Conservation (phyloP, 768 basidiomycete species). For the Macrolepiota dolichaula region DNA sequence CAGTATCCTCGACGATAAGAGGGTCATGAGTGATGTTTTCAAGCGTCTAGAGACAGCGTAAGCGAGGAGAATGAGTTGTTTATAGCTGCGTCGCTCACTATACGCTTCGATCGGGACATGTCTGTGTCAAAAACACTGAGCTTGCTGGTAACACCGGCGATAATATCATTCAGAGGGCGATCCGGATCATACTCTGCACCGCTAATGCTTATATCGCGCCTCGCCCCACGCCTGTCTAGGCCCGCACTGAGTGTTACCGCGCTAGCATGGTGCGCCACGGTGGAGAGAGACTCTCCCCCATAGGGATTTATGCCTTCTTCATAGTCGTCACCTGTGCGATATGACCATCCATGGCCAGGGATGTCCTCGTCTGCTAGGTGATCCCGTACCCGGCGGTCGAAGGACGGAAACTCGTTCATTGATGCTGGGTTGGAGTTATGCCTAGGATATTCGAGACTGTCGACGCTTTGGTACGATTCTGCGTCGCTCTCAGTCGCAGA, state of each 20-base stretch:
- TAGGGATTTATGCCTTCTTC: constrained; percentile 70
- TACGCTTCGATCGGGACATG: constrained; percentile 44
- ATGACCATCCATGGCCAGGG: constrained; percentile 54
- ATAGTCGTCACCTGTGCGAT: constrained; percentile 46
- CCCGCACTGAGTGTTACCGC: constrained; percentile 85
- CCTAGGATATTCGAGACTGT: constrained; percentile 68
- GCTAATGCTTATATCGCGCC: constrained; percentile 58
- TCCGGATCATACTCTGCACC: constrained; percentile 88
- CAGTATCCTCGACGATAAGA: constrained; percentile 57
- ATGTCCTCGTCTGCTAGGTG: constrained; percentile 50
- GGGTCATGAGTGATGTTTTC: constrained; percentile 46
- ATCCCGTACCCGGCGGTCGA: constrained; percentile 55
- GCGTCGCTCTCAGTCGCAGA: constrained; percentile 38
- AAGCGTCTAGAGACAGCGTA: constrained; percentile 20
- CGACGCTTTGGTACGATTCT: constrained; percentile 11
- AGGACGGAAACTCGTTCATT: constrained; percentile 58
- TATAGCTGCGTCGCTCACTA: constrained; percentile 31
- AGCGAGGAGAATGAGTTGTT: constrained; percentile 2
- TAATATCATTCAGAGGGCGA: constrained; percentile 68
- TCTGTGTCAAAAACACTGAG: constrained; percentile 51
- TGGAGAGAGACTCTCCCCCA: constrained; percentile 71
- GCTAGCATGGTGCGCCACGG: constrained; percentile 86
- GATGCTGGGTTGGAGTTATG: constrained; percentile 59
- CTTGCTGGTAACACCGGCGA: constrained; percentile 55
- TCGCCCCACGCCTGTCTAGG: constrained; percentile 49